A percentile compares a stretch with the other conserved stretches of the same genome.
Evolutionary conservation across 257 asterid genomes (phyloP).

Genomic region (Rehmannia glutinosa): DNA sequence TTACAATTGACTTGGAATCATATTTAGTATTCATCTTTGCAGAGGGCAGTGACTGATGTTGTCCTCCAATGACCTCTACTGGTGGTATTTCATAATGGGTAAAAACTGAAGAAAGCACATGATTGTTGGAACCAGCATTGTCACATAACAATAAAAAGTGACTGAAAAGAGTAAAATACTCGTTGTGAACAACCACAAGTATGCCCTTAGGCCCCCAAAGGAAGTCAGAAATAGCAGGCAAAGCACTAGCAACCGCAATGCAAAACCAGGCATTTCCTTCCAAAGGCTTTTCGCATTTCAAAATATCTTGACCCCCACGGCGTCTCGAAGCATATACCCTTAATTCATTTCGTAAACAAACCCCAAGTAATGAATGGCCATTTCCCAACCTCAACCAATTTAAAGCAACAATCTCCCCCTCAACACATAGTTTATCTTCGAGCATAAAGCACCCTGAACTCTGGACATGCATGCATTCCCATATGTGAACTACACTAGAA

Average conservation of each 20-base stretch:
- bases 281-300: slow-evolving; percentile 45
- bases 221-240: slow-evolving; percentile 58
- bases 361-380: slow-evolving; percentile 77
- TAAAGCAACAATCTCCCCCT: slow-evolving; percentile 58
- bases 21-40: slow-evolving; percentile 28
- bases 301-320: slow-evolving; percentile 57
- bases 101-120: slow-evolving; percentile 18
- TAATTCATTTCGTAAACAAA: slow-evolving; percentile 66
- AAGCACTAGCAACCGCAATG: slow-evolving; percentile 50
- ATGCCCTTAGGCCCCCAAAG: slow-evolving; percentile 93
- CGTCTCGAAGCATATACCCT: slow-evolving; percentile 55
- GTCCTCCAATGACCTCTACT: slow-evolving; percentile 14
- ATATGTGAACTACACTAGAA: slow-evolving; percentile 49
- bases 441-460: slow-evolving; percentile 65
- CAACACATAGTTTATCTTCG: slow-evolving; percentile 66
- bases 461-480: slow-evolving; percentile 71
- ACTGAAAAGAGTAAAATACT: slow-evolving; percentile 69
- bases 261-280: slow-evolving; percentile 72
- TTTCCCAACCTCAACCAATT: slow-evolving; percentile 74
- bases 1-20: slow-evolving; percentile 25
- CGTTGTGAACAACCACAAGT: slow-evolving; percentile 51
- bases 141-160: slow-evolving; percentile 42
- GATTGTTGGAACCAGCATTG: slow-evolving; percentile 25
- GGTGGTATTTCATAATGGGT: slow-evolving; percentile 25
- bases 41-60: slow-evolving; percentile 24